Conservation (phyloP, 106 monocot genomes). For the Dendrobium huoshanense region DNA sequence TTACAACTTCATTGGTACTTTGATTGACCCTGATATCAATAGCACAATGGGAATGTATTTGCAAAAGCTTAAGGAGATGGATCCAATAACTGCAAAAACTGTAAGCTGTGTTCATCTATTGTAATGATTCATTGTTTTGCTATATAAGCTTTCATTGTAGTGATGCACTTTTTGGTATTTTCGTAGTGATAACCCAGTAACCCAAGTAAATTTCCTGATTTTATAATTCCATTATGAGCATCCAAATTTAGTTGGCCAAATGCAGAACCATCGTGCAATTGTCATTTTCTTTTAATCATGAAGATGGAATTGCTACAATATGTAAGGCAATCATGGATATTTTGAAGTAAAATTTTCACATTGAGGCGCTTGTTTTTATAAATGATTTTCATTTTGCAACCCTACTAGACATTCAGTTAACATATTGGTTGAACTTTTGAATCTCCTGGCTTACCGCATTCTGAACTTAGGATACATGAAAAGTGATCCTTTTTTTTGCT, state of each 20-base stretch:
- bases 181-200: background rate
- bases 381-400: background rate
- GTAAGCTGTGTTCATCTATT: constrained; percentile 25
- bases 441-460: background rate
- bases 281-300: background rate
- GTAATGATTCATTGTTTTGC: background rate
- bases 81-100: constrained; percentile 44
- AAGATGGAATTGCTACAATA: background rate
- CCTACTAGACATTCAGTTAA: background rate
- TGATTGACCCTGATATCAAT: constrained; percentile 52
- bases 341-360: background rate
- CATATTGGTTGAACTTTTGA: background rate
- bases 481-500: too few relatives aligned
- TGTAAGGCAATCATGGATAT: background rate
- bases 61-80: constrained; percentile 58
- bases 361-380: background rate
- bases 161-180: background rate
- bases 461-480: too few relatives aligned
- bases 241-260: background rate
- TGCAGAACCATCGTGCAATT: background rate
- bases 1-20: constrained; percentile 52
- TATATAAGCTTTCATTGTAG: background rate
- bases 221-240: background rate
- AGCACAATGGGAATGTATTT: constrained; percentile 32
- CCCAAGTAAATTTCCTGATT: background rate